Evolutionary conservation across 805 yeast species (phyloP).

Genomic region (Ogataea chonburiensis): DNA sequence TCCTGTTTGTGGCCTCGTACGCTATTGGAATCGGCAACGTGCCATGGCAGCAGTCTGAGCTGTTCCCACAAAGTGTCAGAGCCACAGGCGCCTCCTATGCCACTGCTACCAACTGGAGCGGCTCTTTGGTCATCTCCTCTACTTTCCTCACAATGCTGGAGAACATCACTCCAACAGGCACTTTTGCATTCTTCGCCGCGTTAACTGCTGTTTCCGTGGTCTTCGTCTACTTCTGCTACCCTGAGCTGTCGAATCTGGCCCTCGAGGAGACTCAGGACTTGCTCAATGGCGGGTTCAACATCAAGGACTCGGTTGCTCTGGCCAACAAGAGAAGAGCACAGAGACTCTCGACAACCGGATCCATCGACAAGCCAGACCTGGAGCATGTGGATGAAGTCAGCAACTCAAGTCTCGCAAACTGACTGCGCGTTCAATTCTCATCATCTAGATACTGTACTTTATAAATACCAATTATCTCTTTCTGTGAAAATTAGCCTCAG

Average conservation of each 20-base stretch:
- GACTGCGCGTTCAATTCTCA: slow-evolving; percentile 1
- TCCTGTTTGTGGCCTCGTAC: slow-evolving; percentile 81
- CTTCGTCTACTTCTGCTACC: slow-evolving; percentile 80
- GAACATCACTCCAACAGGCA: slow-evolving; percentile 92
- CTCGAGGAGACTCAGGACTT: slow-evolving; percentile 87
- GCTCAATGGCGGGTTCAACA: slow-evolving; percentile 82
- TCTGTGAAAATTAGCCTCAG: slow-evolving; percentile 5
- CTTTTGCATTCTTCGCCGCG: slow-evolving; percentile 87
- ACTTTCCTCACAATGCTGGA: slow-evolving; percentile 93
- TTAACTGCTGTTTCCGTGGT: slow-evolving; percentile 69
- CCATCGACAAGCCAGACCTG: slow-evolving; percentile 4
- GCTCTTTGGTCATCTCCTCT: slow-evolving; percentile 85
- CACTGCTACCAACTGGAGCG: slow-evolving; percentile 94
- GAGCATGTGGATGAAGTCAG: slow-evolving; percentile 7
- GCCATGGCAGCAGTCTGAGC: slow-evolving; percentile 97
- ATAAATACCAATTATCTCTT: no score
- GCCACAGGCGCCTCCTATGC: slow-evolving; percentile 90
- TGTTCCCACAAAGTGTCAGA: slow-evolving; percentile 91
- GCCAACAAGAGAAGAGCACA: slow-evolving; percentile 44
- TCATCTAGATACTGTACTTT: neutral
- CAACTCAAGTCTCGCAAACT: neutral
- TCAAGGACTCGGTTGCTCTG: slow-evolving; percentile 57
- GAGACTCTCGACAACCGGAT: slow-evolving; percentile 2
- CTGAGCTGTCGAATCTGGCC: slow-evolving; percentile 87
- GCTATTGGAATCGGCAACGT: slow-evolving; percentile 96